Evolutionary conservation across 179 eudicot species (phyloP).

Genomic region (Beta macrorhiza): DNA sequence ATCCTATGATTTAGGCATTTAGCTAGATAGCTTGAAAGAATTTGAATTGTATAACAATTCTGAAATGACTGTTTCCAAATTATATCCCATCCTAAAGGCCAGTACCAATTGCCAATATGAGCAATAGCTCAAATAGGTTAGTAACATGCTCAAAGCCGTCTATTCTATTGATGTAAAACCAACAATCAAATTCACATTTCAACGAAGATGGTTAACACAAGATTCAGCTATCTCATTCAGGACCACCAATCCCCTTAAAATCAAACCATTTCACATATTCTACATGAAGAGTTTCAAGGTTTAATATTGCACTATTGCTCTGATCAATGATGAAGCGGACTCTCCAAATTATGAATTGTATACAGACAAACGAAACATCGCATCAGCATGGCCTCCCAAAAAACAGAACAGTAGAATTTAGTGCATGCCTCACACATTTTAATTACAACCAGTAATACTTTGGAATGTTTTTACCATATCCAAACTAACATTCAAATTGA

Average conservation of each 20-base stretch:
- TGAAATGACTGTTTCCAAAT: not conserved
- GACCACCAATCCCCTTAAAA: too few species aligned
- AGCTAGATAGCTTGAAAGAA: not conserved
- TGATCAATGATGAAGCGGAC: not conserved
- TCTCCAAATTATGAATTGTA: not conserved
- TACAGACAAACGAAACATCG: not conserved
- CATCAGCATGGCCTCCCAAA: not conserved
- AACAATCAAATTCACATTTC: not conserved
- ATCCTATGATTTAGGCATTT: not conserved
- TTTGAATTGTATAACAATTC: too few species aligned
- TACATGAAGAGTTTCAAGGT: too few species aligned
- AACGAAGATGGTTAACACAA: not conserved
- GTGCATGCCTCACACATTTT: constrained; percentile 6
- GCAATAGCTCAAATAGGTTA: not conserved
- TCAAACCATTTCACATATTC: not conserved
- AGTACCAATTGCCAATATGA: not conserved
- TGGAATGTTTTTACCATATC: not conserved
- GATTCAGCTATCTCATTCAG: not conserved
- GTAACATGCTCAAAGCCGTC: not conserved
- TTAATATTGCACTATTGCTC: not conserved
- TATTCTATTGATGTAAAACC: not conserved
- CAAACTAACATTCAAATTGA: not conserved
- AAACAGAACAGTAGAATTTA: not conserved
- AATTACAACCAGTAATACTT: not conserved
- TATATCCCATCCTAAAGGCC: not conserved